Evolutionary conservation across 805 yeast genomes (phyloP).

Genomic region (Candida arabinofermentans): DNA sequence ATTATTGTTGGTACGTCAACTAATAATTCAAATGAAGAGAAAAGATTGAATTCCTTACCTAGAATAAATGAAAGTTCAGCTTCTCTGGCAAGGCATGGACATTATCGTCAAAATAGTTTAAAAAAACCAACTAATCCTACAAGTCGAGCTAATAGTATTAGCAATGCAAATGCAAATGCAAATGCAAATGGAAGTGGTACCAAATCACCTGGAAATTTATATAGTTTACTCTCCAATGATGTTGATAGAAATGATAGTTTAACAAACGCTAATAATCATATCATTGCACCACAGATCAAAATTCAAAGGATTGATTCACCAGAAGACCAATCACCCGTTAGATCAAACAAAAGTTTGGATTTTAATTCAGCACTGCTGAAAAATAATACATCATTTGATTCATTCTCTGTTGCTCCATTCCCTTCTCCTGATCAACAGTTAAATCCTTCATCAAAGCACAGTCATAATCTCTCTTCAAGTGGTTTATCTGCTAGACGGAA

Average conservation of each 20-base stretch:
- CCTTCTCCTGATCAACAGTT: not conserved
- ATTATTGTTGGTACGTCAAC: too few species aligned
- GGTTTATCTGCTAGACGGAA: not conserved
- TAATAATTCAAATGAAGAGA: conserved; percentile 6
- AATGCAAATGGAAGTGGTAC: too few species aligned
- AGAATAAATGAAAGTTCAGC: conserved; percentile 24
- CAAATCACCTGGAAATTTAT: conserved; percentile 5
- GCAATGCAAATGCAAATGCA: too few species aligned
- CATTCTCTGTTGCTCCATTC: conserved; percentile 4
- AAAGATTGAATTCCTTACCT: conserved; percentile 18
- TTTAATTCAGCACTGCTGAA: not conserved
- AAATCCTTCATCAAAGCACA: not conserved
- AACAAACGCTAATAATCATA: not conserved
- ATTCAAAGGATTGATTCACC: not conserved
- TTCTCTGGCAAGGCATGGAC: conserved; percentile 24
- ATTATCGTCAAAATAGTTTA: conserved; percentile 18
- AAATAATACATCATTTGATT: conserved; percentile 9
- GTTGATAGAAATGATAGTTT: not conserved
- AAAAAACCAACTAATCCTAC: conserved; percentile 8
- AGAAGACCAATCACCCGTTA: not conserved
- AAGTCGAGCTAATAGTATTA: conserved; percentile 1
- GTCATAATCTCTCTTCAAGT: not conserved
- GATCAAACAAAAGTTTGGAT: not conserved
- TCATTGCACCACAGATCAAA: not conserved
- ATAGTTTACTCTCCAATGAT: not conserved